These are phyloP conservation scores for Oenanthe sinensis DNA, from an alignment of 129 eudicot genomes.

Conservation along the genomic window DNA sequence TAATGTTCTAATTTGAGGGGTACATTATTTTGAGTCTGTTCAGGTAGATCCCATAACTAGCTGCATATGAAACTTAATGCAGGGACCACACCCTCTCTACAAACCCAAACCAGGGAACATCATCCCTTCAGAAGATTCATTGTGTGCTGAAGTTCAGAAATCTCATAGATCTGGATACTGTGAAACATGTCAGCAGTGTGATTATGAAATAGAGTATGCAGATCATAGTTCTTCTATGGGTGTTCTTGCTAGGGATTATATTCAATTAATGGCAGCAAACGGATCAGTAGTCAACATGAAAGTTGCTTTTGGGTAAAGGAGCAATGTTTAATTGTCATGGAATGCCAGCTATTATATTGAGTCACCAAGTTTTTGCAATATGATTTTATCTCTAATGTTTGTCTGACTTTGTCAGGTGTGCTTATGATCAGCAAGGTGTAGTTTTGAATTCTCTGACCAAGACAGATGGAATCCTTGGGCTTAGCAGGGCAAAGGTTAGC, in stretches of 20 bases:
- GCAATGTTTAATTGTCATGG: conserved; percentile 23
- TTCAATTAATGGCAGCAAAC: conserved; percentile 39
- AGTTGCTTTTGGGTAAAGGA: conserved; percentile 70
- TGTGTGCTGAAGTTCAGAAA: conserved; percentile 50
- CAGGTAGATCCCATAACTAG: background rate
- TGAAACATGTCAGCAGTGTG: conserved; percentile 56
- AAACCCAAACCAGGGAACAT: conserved; percentile 43
- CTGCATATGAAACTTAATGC: conserved; percentile 18
- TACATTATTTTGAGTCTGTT: background rate
- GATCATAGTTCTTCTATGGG: conserved; percentile 78
- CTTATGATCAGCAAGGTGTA: conserved; percentile 69
- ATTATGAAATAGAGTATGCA: conserved; percentile 74
- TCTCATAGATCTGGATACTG: conserved; percentile 29
- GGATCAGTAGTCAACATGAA: conserved; percentile 35
- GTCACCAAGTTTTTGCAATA: conserved; percentile 6
- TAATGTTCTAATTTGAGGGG: background rate
- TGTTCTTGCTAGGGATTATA: conserved; percentile 64
- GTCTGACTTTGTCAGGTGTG: conserved; percentile 49
- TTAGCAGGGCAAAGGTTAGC: conserved; percentile 72
- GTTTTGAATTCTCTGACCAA: conserved; percentile 49
- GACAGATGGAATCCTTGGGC: conserved; percentile 79
- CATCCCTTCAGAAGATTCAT: conserved; percentile 41
- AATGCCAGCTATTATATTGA: background rate
- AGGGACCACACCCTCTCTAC: conserved; percentile 82
- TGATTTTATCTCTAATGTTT: conserved; percentile 10